Percentiles rank a stretch among this genome's conserved stretches.
phyloP scores from a whole-genome alignment of 768 basidiomycete species.

The Suillus bovinus region DNA sequence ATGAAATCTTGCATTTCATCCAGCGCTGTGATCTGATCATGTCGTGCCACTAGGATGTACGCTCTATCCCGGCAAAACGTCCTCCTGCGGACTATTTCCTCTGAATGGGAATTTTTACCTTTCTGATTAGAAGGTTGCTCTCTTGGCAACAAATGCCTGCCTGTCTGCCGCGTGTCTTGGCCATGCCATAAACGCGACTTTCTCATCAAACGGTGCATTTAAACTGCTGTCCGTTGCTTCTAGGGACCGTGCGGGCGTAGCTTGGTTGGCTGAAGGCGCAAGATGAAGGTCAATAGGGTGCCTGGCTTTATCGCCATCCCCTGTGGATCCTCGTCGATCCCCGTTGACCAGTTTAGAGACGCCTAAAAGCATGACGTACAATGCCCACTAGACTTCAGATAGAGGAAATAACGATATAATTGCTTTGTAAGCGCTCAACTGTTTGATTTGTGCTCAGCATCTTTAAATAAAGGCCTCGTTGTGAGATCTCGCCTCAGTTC shows the following conservation, averaged over 20 bases:
- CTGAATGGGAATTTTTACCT: constrained; percentile 32
- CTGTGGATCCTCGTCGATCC: constrained; percentile 5
- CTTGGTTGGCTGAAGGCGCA: constrained; percentile 1
- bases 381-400: background rate
- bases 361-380: background rate
- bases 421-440: constrained; percentile 1
- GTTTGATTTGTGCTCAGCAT: background rate
- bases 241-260: constrained; percentile 2
- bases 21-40: constrained; percentile 12
- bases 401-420: background rate
- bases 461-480: constrained; percentile 3
- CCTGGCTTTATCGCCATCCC: background rate
- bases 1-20: constrained; percentile 9
- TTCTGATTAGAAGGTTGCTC: constrained; percentile 18
- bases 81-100: constrained; percentile 89
- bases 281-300: background rate
- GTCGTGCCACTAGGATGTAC: constrained; percentile 59
- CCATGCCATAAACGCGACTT: constrained; percentile 20
- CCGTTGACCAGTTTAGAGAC: background rate
- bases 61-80: constrained; percentile 79
- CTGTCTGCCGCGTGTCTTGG: constrained; percentile 26
- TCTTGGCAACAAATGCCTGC: constrained; percentile 7
- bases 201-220: constrained; percentile 7
- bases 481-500: background rate
- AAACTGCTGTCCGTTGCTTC: constrained; percentile 5